Conservation (phyloP, 768 basidiomycete genomes). For the Dictyophora rubrovolvata region DNA sequence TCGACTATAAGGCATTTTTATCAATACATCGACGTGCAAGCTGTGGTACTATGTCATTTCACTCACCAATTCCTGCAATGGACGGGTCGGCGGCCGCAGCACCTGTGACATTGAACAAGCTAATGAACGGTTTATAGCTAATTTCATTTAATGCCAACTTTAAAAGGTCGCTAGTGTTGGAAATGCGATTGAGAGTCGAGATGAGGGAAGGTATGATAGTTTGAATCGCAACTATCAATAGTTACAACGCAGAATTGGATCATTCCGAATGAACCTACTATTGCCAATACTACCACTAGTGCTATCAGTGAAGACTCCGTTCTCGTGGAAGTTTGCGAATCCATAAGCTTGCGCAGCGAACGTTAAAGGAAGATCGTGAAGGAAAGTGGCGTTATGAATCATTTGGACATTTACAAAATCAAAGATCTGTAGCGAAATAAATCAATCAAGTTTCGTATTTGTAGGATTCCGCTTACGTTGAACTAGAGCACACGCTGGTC, state of each 20-base stretch:
- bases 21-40: background rate
- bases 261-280: constrained; percentile 36
- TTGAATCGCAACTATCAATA: constrained; percentile 63
- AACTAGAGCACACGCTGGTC: constrained; percentile 38
- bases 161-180: constrained; percentile 69
- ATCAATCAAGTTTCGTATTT: background rate
- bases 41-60: constrained; percentile 47
- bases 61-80: constrained; percentile 33
- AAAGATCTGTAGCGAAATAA: constrained; percentile 41
- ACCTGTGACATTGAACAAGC: constrained; percentile 67
- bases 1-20: constrained; percentile 41
- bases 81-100: background rate
- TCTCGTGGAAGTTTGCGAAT: constrained; percentile 74
- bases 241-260: background rate
- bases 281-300: constrained; percentile 64
- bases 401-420: constrained; percentile 71
- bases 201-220: constrained; percentile 68
- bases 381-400: constrained; percentile 74
- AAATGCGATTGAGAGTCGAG: constrained; percentile 61
- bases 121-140: constrained; percentile 87
- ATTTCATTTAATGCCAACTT: constrained; percentile 70
- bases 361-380: constrained; percentile 67
- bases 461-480: constrained; percentile 45
- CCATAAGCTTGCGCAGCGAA: constrained; percentile 63
- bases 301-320: constrained; percentile 57